Evolutionary conservation across 1,284 basidiomycete species (phyloP).

Genomic region (Fomes fomentarius): DNA sequence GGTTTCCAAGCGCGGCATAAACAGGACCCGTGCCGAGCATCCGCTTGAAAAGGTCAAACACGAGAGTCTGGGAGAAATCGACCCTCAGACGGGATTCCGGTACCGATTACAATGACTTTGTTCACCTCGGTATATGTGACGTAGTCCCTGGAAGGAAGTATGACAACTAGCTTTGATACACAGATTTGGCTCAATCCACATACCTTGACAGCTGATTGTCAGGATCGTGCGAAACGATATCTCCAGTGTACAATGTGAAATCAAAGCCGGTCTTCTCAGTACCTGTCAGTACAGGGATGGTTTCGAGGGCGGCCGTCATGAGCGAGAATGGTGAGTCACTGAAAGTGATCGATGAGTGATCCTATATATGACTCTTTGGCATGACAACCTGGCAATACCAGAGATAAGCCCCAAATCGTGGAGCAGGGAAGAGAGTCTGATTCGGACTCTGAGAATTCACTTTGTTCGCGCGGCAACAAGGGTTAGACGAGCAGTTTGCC

Average conservation of each 20-base stretch:
- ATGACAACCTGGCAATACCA: constrained; percentile 46
- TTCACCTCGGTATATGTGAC: constrained; percentile 24
- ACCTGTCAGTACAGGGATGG: constrained; percentile 70
- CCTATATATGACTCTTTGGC: no score
- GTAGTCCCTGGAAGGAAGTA: constrained; percentile 16
- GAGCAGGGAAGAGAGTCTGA: constrained; percentile 55
- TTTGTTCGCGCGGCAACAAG: constrained; percentile 70
- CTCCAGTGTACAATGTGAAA: constrained; percentile 76
- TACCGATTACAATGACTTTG: no score
- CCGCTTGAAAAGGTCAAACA: constrained; percentile 68
- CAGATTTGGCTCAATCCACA: constrained; percentile 5
- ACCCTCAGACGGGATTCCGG: no score
- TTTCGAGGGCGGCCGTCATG: constrained; percentile 61
- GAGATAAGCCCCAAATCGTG: constrained; percentile 64
- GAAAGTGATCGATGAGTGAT: no score
- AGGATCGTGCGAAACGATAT: constrained; percentile 74
- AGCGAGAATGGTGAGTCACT: constrained; percentile 77
- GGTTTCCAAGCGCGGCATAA: constrained; percentile 77
- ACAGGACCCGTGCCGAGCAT: constrained; percentile 67
- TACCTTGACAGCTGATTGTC: constrained; percentile 66
- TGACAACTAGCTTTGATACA: neutral
- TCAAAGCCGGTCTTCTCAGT: constrained; percentile 64
- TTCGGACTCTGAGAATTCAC: constrained; percentile 57
- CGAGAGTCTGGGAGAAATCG: constrained; percentile 46
- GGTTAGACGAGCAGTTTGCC: constrained; percentile 72